Conservation (phyloP, 306 rosid species). For the Cyclanthera cordifolia region DNA sequence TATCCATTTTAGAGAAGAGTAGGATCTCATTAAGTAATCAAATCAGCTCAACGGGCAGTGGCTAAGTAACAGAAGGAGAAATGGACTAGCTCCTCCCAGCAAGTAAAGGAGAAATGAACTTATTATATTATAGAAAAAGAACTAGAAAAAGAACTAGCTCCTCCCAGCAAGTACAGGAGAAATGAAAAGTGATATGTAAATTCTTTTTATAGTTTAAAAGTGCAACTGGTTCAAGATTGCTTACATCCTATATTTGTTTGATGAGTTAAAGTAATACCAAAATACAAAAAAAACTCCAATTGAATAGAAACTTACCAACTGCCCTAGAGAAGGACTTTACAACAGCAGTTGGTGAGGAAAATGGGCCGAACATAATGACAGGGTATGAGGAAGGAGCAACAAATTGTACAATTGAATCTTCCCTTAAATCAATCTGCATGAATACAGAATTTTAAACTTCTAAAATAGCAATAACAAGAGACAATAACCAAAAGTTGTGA, state of each 20-base stretch:
- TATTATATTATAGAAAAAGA: background rate
- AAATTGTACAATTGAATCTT: constrained; percentile 51
- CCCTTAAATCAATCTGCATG: constrained; percentile 75
- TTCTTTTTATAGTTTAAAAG: background rate
- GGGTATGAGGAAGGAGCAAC: constrained; percentile 68
- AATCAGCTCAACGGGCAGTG: background rate
- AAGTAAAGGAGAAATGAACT: background rate
- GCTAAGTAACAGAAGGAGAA: background rate
- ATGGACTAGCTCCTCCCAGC: too few species aligned
- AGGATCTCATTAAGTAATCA: background rate
- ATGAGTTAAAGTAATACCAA: background rate
- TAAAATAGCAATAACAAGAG: background rate
- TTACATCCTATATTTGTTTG: background rate
- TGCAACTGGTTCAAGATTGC: background rate
- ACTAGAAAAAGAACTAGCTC: background rate
- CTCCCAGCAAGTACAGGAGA: background rate
- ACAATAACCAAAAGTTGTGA: constrained; percentile 12
- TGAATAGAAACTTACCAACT: constrained; percentile 44
- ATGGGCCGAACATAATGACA: constrained; percentile 76
- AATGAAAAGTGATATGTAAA: background rate
- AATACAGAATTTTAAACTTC: constrained; percentile 7
- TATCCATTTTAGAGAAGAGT: background rate
- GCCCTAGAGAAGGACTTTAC: constrained; percentile 67
- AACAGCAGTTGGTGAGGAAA: constrained; percentile 63
- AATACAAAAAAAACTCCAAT: background rate